Conservation (phyloP, 306 rosid genomes). For the Cotoneaster glaucophyllus region DNA sequence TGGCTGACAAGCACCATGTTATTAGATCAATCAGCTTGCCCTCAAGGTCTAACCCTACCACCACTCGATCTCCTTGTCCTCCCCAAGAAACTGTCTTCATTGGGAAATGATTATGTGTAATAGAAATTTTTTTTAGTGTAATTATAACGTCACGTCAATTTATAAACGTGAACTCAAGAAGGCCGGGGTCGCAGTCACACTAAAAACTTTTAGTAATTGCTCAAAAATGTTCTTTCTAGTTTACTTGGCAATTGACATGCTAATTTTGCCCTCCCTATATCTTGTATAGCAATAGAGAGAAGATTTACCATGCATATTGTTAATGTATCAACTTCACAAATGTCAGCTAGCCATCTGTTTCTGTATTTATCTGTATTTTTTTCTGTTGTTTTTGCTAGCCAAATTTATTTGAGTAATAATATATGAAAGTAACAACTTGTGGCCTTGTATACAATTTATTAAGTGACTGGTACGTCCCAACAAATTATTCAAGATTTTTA, state of each 20-base stretch:
- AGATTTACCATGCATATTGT: neutral
- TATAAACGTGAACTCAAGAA: neutral
- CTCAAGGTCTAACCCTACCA: slow-evolving; percentile 53
- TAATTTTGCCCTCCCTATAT: neutral
- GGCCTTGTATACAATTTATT: neutral
- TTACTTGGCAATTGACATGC: neutral
- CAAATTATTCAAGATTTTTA: neutral
- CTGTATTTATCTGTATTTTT: neutral
- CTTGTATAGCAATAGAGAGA: neutral
- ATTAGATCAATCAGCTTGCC: slow-evolving; percentile 61
- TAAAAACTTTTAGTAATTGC: neutral
- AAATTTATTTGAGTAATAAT: neutral
- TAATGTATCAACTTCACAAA: neutral
- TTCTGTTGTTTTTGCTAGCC: neutral
- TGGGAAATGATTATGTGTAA: too few relatives aligned
- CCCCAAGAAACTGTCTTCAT: too few relatives aligned
- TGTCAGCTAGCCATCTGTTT: neutral
- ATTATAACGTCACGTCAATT: neutral
- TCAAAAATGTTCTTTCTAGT: neutral
- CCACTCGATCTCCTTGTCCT: neutral
- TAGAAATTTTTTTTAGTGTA: neutral
- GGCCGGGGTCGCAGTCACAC: neutral
- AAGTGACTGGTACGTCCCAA: neutral
- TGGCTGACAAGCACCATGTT: slow-evolving; percentile 35
- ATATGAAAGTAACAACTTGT: neutral